Evolutionary conservation across 23 red algal genomes (phyloP).

Genomic region (Cyanidium caldarium): DNA sequence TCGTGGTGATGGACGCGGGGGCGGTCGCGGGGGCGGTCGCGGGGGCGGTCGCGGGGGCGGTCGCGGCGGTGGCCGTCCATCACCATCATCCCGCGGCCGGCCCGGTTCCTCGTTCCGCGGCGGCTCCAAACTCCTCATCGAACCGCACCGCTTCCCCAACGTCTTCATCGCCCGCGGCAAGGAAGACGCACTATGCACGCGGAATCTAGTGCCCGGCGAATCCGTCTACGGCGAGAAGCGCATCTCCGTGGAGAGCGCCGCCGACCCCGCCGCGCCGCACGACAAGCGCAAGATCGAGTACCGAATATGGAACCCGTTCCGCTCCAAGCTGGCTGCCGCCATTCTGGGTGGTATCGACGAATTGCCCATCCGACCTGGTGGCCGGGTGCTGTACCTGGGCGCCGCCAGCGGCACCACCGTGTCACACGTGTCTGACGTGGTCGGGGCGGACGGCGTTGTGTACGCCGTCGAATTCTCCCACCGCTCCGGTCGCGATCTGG

Average conservation of each 20-base stretch:
- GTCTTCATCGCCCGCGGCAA: conserved; percentile 86
- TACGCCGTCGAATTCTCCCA: conserved; percentile 99
- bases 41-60: conserved; percentile 1
- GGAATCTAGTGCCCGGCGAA: conserved; percentile 82
- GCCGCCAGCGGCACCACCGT: conserved; percentile 94
- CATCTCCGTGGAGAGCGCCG: conserved; percentile 49
- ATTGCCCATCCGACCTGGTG: conserved; percentile 61
- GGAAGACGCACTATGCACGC: conserved; percentile 81
- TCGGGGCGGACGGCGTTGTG: conserved; percentile 82
- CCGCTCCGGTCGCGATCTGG: conserved; percentile 77
- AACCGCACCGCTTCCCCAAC: conserved; percentile 68
- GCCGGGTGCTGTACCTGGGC: conserved; percentile 84
- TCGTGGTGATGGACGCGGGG: neutral
- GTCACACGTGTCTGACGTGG: conserved; percentile 84
- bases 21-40: neutral
- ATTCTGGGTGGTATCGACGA: conserved; percentile 95
- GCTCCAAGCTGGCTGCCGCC: conserved; percentile 87
- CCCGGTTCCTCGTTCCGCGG: conserved; percentile 14
- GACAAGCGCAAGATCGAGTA: conserved; percentile 98
- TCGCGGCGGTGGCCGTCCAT: neutral
- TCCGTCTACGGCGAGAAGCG: conserved; percentile 96
- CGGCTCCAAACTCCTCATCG: conserved; percentile 59
- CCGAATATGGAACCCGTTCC: conserved; percentile 95
- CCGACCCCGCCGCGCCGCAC: conserved; percentile 10
- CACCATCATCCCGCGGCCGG: neutral